phyloP scores from a whole-genome alignment of 805 yeast species.

The Wickerhamomyces strasburgensis region DNA sequence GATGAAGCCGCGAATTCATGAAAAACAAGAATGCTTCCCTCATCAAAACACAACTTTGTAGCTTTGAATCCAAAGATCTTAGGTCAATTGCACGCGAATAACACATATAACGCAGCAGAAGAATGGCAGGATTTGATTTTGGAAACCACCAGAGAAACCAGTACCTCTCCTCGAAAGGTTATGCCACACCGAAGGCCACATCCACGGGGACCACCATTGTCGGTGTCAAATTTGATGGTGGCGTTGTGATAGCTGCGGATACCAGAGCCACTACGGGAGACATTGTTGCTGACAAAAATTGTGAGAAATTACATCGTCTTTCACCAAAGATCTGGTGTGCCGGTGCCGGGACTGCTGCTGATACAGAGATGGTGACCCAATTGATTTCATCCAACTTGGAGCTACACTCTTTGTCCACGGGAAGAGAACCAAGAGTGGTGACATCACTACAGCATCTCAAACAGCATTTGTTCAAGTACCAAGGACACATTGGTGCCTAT shows the following conservation, averaged over 20 bases:
- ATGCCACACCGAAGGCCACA: slow-evolving; percentile 79
- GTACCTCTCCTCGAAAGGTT: slow-evolving; percentile 65
- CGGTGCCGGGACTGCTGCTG: slow-evolving; percentile 99
- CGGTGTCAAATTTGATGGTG: slow-evolving; percentile 88
- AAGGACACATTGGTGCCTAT: slow-evolving; percentile 96
- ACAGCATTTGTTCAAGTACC: slow-evolving; percentile 94
- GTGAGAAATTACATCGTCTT: slow-evolving; percentile 88
- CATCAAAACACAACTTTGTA: slow-evolving; percentile 1
- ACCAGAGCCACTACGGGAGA: slow-evolving; percentile 97
- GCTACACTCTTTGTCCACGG: slow-evolving; percentile 77
- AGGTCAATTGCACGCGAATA: too few relatives aligned
- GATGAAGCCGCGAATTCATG: too few relatives aligned
- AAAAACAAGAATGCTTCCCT: neutral
- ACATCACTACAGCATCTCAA: slow-evolving; percentile 89
- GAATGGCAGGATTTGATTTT: slow-evolving; percentile 87
- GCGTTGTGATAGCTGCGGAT: slow-evolving; percentile 97
- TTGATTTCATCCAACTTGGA: slow-evolving; percentile 87
- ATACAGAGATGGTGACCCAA: slow-evolving; percentile 96
- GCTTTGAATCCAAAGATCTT: neutral
- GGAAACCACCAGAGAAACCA: slow-evolving; percentile 91
- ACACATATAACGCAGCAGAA: too few relatives aligned
- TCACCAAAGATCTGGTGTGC: slow-evolving; percentile 98
- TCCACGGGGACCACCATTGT: slow-evolving; percentile 99
- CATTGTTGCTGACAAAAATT: slow-evolving; percentile 96
- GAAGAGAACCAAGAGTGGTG: slow-evolving; percentile 87